Percentiles rank a stretch among this genome's conserved stretches.
Conservation (phyloP, 164 flowering plant species). For the Magnolia officinalis region DNA sequence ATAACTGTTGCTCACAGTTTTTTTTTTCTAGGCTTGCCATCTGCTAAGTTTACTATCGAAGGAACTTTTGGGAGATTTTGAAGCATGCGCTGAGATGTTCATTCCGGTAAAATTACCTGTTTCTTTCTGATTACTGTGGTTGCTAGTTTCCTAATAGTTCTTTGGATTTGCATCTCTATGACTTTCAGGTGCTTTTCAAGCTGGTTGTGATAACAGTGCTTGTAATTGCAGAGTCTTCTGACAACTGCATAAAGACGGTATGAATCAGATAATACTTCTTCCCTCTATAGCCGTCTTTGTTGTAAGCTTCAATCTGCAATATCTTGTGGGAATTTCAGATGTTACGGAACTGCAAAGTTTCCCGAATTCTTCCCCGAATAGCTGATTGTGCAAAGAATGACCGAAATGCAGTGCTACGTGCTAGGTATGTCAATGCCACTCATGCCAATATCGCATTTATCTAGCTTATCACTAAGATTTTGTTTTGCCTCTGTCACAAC, state of each 20-base stretch:
- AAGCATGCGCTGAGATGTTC: slow-evolving; percentile 91
- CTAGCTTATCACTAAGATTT: not conserved
- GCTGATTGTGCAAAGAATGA: slow-evolving; percentile 96
- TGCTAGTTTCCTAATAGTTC: not conserved
- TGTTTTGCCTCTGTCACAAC: not conserved
- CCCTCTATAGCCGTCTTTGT: not conserved
- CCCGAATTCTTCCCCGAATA: slow-evolving; percentile 85
- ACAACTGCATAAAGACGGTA: slow-evolving; percentile 99
- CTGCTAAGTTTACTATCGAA: slow-evolving; percentile 80
- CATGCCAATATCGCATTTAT: not conserved
- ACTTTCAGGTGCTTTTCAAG: slow-evolving; percentile 93
- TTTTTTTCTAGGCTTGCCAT: slow-evolving; percentile 72
- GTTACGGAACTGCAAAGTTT: slow-evolving; percentile 96
- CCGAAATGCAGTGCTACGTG: slow-evolving; percentile 79
- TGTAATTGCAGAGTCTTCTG: slow-evolving; percentile 98
- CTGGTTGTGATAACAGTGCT: slow-evolving; percentile 98
- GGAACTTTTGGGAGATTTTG: slow-evolving; percentile 98
- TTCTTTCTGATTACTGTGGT: slow-evolving; percentile 4
- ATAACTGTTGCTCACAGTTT: not conserved
- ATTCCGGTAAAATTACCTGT: slow-evolving; percentile 66
- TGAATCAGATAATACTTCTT: not conserved
- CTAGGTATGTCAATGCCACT: not conserved
- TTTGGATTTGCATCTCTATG: not conserved
- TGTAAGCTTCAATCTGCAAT: not conserved
- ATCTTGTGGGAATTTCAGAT: slow-evolving; percentile 45